These are phyloP conservation scores for Paxillus involutus DNA, from an alignment of 768 basidiomycete species.

Conservation along the genomic window DNA sequence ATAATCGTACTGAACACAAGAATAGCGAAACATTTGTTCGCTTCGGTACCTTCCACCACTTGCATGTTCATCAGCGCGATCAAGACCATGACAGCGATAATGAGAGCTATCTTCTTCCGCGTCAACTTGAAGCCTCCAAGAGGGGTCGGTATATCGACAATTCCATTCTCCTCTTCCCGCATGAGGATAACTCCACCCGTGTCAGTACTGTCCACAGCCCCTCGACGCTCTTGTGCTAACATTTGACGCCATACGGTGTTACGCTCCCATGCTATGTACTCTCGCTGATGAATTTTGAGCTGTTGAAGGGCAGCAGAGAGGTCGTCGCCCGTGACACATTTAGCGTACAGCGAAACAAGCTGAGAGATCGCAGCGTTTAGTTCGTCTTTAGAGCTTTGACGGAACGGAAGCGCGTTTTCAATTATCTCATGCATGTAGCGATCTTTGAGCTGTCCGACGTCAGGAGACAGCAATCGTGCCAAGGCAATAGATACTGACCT, in stretches of 20 bases:
- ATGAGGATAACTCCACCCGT: slow-evolving; percentile 48
- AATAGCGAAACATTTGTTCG: slow-evolving; percentile 89
- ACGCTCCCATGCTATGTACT: slow-evolving; percentile 95
- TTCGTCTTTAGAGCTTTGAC: slow-evolving; percentile 55
- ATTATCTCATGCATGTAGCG: slow-evolving; percentile 72
- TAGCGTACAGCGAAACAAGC: slow-evolving; percentile 75
- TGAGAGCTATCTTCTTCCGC: slow-evolving; percentile 55
- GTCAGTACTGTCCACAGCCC: slow-evolving; percentile 37
- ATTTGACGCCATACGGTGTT: slow-evolving; percentile 98
- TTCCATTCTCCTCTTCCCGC: slow-evolving; percentile 37
- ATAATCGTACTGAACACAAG: slow-evolving; percentile 87
- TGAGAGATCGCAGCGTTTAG: slow-evolving; percentile 56
- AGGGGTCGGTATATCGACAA: slow-evolving; percentile 55
- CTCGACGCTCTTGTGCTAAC: slow-evolving; percentile 80
- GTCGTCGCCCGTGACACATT: slow-evolving; percentile 82
- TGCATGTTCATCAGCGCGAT: slow-evolving; percentile 57
- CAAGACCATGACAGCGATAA: slow-evolving; percentile 60
- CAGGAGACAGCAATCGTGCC: background rate
- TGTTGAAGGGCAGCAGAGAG: slow-evolving; percentile 68
- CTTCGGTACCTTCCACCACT: slow-evolving; percentile 61
- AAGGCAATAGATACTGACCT: slow-evolving; percentile 34
- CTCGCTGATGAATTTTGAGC: slow-evolving; percentile 82
- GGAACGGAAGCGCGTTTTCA: slow-evolving; percentile 69
- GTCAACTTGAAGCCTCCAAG: slow-evolving; percentile 68
- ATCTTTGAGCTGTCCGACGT: slow-evolving; percentile 61